Evolutionary conservation across 345 rosid species (phyloP).

Genomic region (Gynandropsis gynandra): DNA sequence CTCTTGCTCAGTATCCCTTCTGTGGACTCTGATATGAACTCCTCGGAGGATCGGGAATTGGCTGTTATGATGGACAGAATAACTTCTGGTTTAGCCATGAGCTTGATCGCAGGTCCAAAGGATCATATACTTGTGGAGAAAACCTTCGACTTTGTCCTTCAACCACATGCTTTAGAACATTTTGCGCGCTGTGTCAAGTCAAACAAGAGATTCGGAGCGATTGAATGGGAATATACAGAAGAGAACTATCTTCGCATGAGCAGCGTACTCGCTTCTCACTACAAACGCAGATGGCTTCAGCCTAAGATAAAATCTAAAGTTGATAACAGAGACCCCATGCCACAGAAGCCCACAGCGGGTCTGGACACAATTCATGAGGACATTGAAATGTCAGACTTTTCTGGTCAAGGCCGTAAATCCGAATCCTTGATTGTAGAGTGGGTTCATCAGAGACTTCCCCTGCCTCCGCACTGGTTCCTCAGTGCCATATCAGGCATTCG

Average conservation of each 20-base stretch:
- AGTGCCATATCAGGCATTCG: slow-evolving; percentile 59
- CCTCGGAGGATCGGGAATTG: slow-evolving; percentile 30
- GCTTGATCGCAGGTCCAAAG: slow-evolving; percentile 62
- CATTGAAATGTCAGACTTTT: slow-evolving; percentile 35
- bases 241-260: slow-evolving; percentile 47
- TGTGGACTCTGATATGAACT: slow-evolving; percentile 15
- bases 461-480: slow-evolving; percentile 87
- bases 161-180: slow-evolving; percentile 44
- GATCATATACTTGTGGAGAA: slow-evolving; percentile 50
- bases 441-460: slow-evolving; percentile 82
- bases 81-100: slow-evolving; percentile 48
- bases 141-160: slow-evolving; percentile 53
- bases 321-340: slow-evolving; percentile 19
- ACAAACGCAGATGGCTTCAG: slow-evolving; percentile 57
- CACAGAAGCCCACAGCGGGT: slow-evolving; percentile 30
- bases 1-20: slow-evolving; percentile 46
- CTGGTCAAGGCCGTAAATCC: slow-evolving; percentile 25
- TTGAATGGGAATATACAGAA: slow-evolving; percentile 40
- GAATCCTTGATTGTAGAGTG: slow-evolving; percentile 47
- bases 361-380: slow-evolving; percentile 79
- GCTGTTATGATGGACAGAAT: slow-evolving; percentile 30
- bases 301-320: slow-evolving; percentile 49
- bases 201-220: slow-evolving; percentile 27
- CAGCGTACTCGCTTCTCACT: slow-evolving; percentile 54
- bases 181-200: slow-evolving; percentile 40